These are phyloP conservation scores for Mortierella claussenii DNA, from an alignment of 192 early-diverging fungal species.

Conservation along the genomic window DNA sequence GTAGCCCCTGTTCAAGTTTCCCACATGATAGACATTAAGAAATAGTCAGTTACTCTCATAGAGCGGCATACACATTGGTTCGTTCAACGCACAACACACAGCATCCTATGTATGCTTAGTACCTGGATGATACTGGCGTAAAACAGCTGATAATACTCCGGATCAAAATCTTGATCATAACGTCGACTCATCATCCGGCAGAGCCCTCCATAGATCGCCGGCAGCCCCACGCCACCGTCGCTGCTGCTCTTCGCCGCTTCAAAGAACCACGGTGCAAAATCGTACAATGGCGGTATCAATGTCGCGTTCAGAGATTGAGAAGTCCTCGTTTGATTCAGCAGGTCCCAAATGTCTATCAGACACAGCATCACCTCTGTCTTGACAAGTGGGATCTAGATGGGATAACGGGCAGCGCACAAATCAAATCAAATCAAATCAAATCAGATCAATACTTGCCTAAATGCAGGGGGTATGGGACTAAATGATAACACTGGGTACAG, in stretches of 20 bases:
- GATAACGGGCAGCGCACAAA: no score
- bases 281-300: slow-evolving; percentile 74
- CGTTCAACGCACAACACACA: no score
- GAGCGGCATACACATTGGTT: no score
- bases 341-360: slow-evolving; percentile 74
- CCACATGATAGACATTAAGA: no score
- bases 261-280: slow-evolving; percentile 83
- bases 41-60: no score
- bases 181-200: slow-evolving; percentile 83
- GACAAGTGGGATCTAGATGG: slow-evolving; percentile 61
- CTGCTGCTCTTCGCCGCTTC: slow-evolving; percentile 67
- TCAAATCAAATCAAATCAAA: no score
- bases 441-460: no score
- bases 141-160: slow-evolving; percentile 72
- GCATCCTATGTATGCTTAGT: no score
- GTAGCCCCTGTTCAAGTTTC: slow-evolving; percentile 58
- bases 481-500: background rate
- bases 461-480: no score
- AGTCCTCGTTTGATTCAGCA: slow-evolving; percentile 58
- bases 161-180: slow-evolving; percentile 71
- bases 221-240: slow-evolving; percentile 69
- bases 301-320: slow-evolving; percentile 17
- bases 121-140: slow-evolving; percentile 77
- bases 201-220: slow-evolving; percentile 73
- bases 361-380: slow-evolving; percentile 74